phyloP scores from a whole-genome alignment of 2,329 filamentous ascomycete species.

The Aureobasidium lini region DNA sequence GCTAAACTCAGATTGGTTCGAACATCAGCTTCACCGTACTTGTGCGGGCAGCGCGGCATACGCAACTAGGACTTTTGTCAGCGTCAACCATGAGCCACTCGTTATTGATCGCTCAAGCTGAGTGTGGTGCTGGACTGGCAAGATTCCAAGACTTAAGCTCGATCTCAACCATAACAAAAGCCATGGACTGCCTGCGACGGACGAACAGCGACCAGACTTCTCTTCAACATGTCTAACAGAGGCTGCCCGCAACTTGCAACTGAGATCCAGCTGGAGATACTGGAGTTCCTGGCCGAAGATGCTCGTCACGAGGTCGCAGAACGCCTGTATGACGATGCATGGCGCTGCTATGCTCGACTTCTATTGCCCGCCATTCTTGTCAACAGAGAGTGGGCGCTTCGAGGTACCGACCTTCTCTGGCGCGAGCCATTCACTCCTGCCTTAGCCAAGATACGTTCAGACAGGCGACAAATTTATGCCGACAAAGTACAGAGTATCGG shows the following conservation, averaged over 20 bases:
- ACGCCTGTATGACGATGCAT: not conserved
- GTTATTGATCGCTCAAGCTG: not conserved
- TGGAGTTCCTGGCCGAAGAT: not conserved
- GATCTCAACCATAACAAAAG: not conserved
- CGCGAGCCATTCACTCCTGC: slow-evolving; percentile 1
- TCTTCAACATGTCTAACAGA: not conserved
- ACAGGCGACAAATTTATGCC: not conserved
- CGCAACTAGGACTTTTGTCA: not conserved
- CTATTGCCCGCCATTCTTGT: not conserved
- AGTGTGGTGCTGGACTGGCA: not conserved
- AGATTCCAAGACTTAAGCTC: not conserved
- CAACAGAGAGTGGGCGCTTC: not conserved
- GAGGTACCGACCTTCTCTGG: not conserved
- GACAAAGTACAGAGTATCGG: slow-evolving; percentile 1
- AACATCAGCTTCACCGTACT: not conserved
- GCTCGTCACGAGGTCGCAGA: not conserved
- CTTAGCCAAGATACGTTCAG: not conserved
- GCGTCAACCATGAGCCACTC: not conserved
- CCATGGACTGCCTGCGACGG: not conserved
- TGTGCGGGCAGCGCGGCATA: not conserved
- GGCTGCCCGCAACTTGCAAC: not conserved
- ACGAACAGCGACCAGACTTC: not conserved
- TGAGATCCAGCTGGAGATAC: not conserved
- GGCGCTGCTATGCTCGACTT: slow-evolving; percentile 2
- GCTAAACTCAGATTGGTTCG: not conserved